Evolutionary conservation across 169 alveolate species (phyloP), one percentile per base, ranked within the genome.

Genomic region (Miamiensis avidus): DNA sequence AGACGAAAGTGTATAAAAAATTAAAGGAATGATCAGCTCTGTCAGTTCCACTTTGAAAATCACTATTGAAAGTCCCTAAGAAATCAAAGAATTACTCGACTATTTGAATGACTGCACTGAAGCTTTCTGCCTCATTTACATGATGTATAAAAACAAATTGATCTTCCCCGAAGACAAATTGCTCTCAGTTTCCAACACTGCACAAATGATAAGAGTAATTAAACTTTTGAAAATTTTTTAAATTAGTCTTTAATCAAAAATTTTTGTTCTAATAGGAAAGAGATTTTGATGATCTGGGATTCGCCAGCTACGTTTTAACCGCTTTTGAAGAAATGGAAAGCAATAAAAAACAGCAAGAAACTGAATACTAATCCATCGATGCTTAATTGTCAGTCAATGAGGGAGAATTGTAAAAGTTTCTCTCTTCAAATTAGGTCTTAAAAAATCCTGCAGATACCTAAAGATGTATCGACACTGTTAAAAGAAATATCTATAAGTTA

Each of bases 131-230:
- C 30, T 65, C 29, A 28, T 79, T n/a, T 79, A 79, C 31, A 72
- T 31, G 31, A 74, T 34, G 34, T 79, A 79, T 64, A 49, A 79
- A 72, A 31, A 79, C n/a, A 69, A 79, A n/a, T 74, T 79, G 28
- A 64, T 79, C 64, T 79, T 79, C 64, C 29, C 84, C 65, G 84
- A 79, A 79, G 84, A 79, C 26, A 79, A 64, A 65, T 69, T 72
- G 65, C 73, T 79, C 25, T 75, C 34, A 29, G 26, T 79, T 27
- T 49, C 34, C 29, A 79, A 79, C 65, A 30, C 31, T n/a, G 65
- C 76, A 29, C 34, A 79, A 65, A 49, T 49, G 25, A 29, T 79
- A 16, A 77, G 33, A 69, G 82, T 77, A 34, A 77, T 49, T 49
- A 49, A 49, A n/a, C n/a, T 49, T 49, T 49, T 49, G 20, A 49